phyloP scores from a whole-genome alignment of 1,284 basidiomycete genomes.

The Tilletiopsis washingtonensis region DNA sequence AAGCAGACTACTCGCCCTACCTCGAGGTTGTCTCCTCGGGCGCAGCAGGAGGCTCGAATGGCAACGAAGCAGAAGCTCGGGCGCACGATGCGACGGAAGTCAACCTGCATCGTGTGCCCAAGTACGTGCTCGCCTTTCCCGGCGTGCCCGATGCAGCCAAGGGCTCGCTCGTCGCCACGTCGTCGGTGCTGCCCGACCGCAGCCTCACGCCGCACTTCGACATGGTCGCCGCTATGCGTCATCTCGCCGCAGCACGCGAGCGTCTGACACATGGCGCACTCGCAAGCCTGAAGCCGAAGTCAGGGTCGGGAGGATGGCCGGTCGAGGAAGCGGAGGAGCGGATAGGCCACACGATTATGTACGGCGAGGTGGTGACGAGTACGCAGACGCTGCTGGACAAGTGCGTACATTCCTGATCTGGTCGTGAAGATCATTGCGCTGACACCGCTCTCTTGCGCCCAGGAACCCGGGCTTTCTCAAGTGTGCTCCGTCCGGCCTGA shows the following conservation, averaged over 20 bases:
- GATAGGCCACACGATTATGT: conserved; percentile 67
- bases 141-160: background rate
- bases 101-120: conserved; percentile 32
- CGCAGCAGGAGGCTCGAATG: too few relatives aligned
- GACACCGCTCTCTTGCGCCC: background rate
- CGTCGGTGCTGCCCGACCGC: background rate
- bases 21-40: too few relatives aligned
- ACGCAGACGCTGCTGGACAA: conserved; percentile 92
- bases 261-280: background rate
- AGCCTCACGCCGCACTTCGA: conserved; percentile 18
- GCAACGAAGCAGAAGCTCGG: too few relatives aligned
- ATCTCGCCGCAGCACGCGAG: conserved; percentile 9
- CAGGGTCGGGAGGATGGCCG: background rate
- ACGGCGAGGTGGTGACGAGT: conserved; percentile 82
- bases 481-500: conserved; percentile 63
- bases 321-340: background rate
- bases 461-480: conserved; percentile 73
- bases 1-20: background rate
- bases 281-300: background rate
- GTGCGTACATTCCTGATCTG: conserved; percentile 52
- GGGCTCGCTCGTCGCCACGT: background rate
- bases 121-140: conserved; percentile 24
- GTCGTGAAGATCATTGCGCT: background rate
- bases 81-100: conserved; percentile 23
- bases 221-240: conserved; percentile 15